Conservation (phyloP, 2,329 filamentous ascomycete species). For the Monosporascus sp. region DNA sequence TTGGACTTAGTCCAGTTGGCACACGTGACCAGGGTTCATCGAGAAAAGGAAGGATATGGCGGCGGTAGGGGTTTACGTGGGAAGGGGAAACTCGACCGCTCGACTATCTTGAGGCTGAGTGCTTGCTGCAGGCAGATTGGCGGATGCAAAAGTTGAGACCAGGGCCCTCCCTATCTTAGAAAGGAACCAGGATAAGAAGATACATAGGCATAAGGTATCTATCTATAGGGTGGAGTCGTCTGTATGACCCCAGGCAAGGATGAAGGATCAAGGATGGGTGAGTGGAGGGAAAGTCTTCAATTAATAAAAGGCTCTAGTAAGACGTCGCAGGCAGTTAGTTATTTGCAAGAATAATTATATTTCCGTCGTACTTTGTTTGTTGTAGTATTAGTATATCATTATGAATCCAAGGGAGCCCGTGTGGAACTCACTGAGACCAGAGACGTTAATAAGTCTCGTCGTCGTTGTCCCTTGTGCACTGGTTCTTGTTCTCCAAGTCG, state of each 20-base stretch:
- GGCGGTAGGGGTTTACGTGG: neutral
- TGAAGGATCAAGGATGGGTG: constrained; percentile 11
- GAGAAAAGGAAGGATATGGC: neutral
- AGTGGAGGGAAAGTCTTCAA: constrained; percentile 1
- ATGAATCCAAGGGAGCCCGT: too few species aligned
- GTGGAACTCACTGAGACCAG: too few species aligned
- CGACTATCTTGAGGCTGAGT: constrained; percentile 15
- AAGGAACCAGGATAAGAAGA: too few species aligned
- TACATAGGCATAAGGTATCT: too few species aligned
- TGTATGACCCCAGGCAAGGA: constrained; percentile 1
- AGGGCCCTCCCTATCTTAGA: too few species aligned
- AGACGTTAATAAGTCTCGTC: too few species aligned
- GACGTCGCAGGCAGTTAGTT: neutral
- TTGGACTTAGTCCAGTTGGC: neutral
- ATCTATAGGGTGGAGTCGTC: too few species aligned
- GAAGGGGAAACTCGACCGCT: too few species aligned
- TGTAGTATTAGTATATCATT: neutral
- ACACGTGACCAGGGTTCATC: neutral
- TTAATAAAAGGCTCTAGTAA: neutral
- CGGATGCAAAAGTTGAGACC: too few species aligned
- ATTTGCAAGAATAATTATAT: neutral
- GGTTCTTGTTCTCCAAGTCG: too few species aligned
- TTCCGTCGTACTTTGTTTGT: neutral
- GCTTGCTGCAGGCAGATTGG: too few species aligned
- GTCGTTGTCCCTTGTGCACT: neutral